phyloP scores from a whole-genome alignment of 1,284 basidiomycete species.

The Neonothopanus nambi region DNA sequence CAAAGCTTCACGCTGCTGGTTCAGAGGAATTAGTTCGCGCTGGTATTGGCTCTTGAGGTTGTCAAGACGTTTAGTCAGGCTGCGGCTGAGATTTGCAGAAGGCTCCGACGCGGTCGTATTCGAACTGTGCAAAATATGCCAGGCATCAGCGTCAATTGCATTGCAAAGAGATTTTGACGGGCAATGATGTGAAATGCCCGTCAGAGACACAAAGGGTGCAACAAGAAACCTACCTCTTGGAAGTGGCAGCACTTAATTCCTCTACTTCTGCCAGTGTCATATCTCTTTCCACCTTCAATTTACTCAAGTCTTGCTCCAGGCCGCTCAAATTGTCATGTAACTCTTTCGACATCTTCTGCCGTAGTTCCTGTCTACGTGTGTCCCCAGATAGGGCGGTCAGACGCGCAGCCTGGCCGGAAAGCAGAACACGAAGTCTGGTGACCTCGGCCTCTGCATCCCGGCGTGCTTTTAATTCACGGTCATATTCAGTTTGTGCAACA shows the following conservation, averaged over 20 bases:
- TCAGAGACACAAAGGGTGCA: conserved; percentile 1
- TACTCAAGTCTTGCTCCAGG: conserved; percentile 85
- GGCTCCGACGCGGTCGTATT: conserved; percentile 36
- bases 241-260: conserved; percentile 52
- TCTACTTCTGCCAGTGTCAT: conserved; percentile 92
- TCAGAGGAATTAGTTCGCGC: conserved; percentile 83
- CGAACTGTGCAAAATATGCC: conserved; percentile 18
- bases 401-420: conserved; percentile 88
- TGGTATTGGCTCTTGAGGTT: conserved; percentile 87
- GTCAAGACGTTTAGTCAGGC: conserved; percentile 86
- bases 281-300: conserved; percentile 87
- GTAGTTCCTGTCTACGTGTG: conserved; percentile 72
- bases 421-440: conserved; percentile 76
- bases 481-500: conserved; percentile 92
- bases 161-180: not conserved
- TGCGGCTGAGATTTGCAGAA: conserved; percentile 60
- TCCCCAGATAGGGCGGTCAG: conserved; percentile 83
- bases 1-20: conserved; percentile 78
- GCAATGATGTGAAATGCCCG: not conserved
- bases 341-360: conserved; percentile 80
- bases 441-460: conserved; percentile 93
- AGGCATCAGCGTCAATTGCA: conserved; percentile 9
- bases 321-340: conserved; percentile 74
- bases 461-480: conserved; percentile 83
- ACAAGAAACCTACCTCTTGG: conserved; percentile 2